Base-by-base conservation (phyloP, 768 basidiomycete genomes). In the Suillus cothurnatus region DNA sequence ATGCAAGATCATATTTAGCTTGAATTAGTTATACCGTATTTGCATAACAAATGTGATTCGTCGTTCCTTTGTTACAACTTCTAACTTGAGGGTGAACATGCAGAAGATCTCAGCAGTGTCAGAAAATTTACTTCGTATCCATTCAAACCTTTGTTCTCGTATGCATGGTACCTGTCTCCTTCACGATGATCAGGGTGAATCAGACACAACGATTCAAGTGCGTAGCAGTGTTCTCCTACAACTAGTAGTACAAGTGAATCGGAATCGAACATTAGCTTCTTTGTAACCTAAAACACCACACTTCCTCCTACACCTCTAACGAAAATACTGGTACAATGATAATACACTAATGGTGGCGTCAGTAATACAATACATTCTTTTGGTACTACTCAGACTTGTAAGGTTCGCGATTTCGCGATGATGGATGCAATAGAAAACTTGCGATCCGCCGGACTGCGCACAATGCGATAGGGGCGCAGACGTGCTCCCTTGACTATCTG, bases 401-500 rank as follows among this genome's bases (percentile, higher is more conserved):
- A 7, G 2, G 21, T 21, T 67, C 43, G 62, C 14, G 61, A 34
- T 21, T 32, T 62, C 28, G 63, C 36, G 19, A 38, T 17, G 38
- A 21, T 58, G 38, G 63, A 41, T 32, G 17, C 56, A 21, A 62
- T 32, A n/a, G 61, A 58, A 3, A 67, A 52, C 17, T 66, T 65
- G 32, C 61, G 68, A 32, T 71, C 66, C 14, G 64, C 45, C 26
- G 67, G 60, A 32, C 63, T 47, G 21, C 70, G 74, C n/a, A 78
- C 73, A 39, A 86, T 76, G 67, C 83, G 82, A 72, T 88, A 90
- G 3, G 88, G 88, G 66, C 86, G 84, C 9, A 89, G 67, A 26
- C 85, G 80, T 11, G 82, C 79, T 43, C 84, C 84, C 66, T 80
- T 81, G 17, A 79, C 76, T 32, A 86, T 66, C 21, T 73, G 80